Percentiles rank a stretch among this genome's conserved stretches.
phyloP scores from a whole-genome alignment of 2,329 filamentous ascomycete species.

The Periconia macrospinosa region DNA sequence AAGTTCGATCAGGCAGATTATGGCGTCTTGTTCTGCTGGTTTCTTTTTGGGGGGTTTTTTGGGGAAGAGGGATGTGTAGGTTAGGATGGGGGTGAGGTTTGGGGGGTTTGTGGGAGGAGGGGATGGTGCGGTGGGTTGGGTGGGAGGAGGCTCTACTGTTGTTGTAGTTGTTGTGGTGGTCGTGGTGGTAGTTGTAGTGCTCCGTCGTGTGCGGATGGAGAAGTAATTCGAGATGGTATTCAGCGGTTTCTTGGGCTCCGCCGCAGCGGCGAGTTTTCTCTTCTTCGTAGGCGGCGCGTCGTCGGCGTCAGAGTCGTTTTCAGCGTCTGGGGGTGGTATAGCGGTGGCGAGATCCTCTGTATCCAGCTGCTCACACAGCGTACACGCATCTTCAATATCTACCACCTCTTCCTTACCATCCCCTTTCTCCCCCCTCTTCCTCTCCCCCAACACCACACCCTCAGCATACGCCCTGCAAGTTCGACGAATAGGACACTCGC shows the following conservation, averaged over 20 bases:
- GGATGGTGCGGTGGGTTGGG: not conserved
- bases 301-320: conserved; percentile 2
- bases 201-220: conserved; percentile 14
- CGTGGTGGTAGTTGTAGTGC: not conserved
- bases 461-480: conserved; percentile 40
- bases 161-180: conserved; percentile 9
- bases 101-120: not conserved
- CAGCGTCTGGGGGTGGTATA: conserved; percentile 17
- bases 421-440: conserved; percentile 5
- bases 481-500: conserved; percentile 34
- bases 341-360: conserved; percentile 30
- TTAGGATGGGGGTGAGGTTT: conserved; percentile 13
- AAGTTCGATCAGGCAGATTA: conserved; percentile 35
- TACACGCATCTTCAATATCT: conserved; percentile 38
- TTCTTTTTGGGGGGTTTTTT: conserved; percentile 40
- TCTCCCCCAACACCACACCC: conserved; percentile 23
- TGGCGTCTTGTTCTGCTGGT: conserved; percentile 33
- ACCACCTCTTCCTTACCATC: conserved; percentile 7
- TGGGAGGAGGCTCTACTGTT: conserved; percentile 29
- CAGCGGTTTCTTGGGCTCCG: conserved; percentile 11
- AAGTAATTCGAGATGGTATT: conserved; percentile 39
- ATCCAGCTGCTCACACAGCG: conserved; percentile 29
- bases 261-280: conserved; percentile 15
- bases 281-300: conserved; percentile 16
- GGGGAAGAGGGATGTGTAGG: conserved; percentile 40